A percentile compares a stretch with the other conserved stretches of the same genome.
These are phyloP conservation scores for Pichia membranifaciens DNA, from an alignment of 805 yeast species.

Conservation along the genomic window DNA sequence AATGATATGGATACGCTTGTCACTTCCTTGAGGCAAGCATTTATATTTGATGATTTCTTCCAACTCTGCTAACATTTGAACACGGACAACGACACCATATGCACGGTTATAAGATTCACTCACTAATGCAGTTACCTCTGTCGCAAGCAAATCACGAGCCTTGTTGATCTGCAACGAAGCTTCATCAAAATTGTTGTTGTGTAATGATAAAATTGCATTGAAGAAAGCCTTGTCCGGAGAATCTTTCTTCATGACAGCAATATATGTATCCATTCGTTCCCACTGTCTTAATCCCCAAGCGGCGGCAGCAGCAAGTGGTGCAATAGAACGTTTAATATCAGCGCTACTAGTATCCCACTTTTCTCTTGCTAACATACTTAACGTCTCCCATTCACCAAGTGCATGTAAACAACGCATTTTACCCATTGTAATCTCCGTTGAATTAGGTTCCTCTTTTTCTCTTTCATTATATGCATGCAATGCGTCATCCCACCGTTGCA, in stretches of 20 bases:
- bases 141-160: conserved; percentile 85
- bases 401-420: conserved; percentile 98
- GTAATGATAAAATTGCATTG: conserved; percentile 82
- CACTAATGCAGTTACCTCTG: conserved; percentile 90
- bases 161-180: conserved; percentile 72
- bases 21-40: conserved; percentile 75
- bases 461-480: conserved; percentile 81
- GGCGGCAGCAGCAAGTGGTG: conserved; percentile 98
- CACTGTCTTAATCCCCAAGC: conserved; percentile 98
- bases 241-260: conserved; percentile 81
- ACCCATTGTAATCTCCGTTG: conserved; percentile 91
- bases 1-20: conserved; percentile 69
- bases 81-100: conserved; percentile 91
- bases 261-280: conserved; percentile 92
- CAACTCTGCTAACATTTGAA: conserved; percentile 93
- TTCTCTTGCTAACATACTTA: conserved; percentile 76
- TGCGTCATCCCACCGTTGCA: conserved; percentile 98
- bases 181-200: conserved; percentile 76
- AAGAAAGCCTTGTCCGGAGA: conserved; percentile 95
- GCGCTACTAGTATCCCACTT: conserved; percentile 75
- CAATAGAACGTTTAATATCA: conserved; percentile 75
- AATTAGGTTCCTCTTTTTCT: conserved; percentile 56
- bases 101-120: conserved; percentile 96
- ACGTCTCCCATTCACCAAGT: conserved; percentile 96
- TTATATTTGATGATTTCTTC: conserved; percentile 93